phyloP scores from a whole-genome alignment of 2,329 filamentous ascomycete species.

The Coccinonectria pachysandricola region DNA sequence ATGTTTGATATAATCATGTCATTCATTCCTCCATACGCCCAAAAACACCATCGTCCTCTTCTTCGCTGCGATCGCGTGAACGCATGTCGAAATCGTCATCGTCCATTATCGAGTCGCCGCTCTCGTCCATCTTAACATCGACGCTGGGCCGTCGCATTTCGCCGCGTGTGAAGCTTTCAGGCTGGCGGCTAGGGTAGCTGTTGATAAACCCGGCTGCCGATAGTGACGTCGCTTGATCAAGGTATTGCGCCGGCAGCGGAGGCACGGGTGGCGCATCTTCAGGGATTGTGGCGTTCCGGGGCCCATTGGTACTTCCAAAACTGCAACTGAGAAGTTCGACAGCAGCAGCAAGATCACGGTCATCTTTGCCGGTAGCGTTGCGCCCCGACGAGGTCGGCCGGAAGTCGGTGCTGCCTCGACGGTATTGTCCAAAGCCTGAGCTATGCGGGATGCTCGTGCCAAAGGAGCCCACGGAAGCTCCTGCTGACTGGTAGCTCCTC shows the following conservation, averaged over 20 bases:
- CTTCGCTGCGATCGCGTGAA: slow-evolving; percentile 60
- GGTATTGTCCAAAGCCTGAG: slow-evolving; percentile 47
- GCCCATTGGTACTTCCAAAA: slow-evolving; percentile 65
- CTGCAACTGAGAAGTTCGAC: slow-evolving; percentile 87
- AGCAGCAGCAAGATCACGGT: slow-evolving; percentile 78
- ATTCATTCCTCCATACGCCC: slow-evolving; percentile 84
- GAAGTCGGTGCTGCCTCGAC: slow-evolving; percentile 64
- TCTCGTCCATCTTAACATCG: slow-evolving; percentile 60
- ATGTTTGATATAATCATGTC: slow-evolving; percentile 13
- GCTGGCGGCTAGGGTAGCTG: slow-evolving; percentile 50
- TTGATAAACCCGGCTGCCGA: slow-evolving; percentile 52
- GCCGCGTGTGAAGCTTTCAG: slow-evolving; percentile 56
- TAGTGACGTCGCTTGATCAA: slow-evolving; percentile 48
- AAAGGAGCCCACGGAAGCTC: slow-evolving; percentile 40
- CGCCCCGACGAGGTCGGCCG: slow-evolving; percentile 72
- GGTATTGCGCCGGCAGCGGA: slow-evolving; percentile 70
- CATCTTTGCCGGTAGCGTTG: slow-evolving; percentile 67
- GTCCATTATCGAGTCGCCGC: slow-evolving; percentile 51
- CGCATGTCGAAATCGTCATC: slow-evolving; percentile 57
- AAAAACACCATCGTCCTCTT: slow-evolving; percentile 93
- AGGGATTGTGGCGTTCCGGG: slow-evolving; percentile 52
- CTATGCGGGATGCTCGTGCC: slow-evolving; percentile 37
- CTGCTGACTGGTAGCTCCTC: slow-evolving; percentile 68
- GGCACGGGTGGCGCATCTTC: slow-evolving; percentile 79
- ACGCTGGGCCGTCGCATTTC: slow-evolving; percentile 38